Conservation (phyloP, 2,329 filamentous ascomycete genomes). For the Monosporascus sp. region DNA sequence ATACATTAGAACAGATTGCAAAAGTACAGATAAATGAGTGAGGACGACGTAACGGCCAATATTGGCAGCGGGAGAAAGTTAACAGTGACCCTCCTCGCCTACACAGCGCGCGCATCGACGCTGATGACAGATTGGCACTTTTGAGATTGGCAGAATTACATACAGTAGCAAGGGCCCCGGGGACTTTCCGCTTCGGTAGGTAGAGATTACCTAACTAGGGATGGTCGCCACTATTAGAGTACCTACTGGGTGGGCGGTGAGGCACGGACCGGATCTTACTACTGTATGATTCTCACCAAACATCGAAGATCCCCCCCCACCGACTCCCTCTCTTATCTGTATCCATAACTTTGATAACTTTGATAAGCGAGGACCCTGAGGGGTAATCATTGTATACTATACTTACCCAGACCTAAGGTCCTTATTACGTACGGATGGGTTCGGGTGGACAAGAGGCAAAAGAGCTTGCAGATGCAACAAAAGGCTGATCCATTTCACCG, state of each 20-base stretch:
- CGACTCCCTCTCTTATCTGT: no score
- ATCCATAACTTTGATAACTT: neutral
- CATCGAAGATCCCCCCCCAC: neutral
- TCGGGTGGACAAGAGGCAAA: no score
- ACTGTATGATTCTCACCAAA: neutral
- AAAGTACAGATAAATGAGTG: no score
- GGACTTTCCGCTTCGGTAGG: no score
- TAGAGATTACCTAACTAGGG: no score
- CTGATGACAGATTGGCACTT: constrained; percentile 23
- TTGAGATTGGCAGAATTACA: constrained; percentile 22
- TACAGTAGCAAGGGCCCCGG: neutral
- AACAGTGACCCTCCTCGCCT: no score
- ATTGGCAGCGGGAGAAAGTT: neutral
- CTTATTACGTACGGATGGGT: no score
- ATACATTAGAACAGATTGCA: neutral
- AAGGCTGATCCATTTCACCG: no score
- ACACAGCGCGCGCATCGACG: constrained; percentile 1
- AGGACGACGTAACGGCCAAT: neutral
- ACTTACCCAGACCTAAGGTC: no score
- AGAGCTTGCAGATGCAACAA: no score
- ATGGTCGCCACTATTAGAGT: no score
- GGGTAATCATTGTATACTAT: no score
- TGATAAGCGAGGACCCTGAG: neutral
- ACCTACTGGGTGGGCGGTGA: constrained; percentile 8
- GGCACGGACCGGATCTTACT: neutral